Evolutionary conservation across 2,329 filamentous ascomycete species (phyloP), one percentile per base, ranked within the genome.

Genomic region (Talaromyces marneffei): DNA sequence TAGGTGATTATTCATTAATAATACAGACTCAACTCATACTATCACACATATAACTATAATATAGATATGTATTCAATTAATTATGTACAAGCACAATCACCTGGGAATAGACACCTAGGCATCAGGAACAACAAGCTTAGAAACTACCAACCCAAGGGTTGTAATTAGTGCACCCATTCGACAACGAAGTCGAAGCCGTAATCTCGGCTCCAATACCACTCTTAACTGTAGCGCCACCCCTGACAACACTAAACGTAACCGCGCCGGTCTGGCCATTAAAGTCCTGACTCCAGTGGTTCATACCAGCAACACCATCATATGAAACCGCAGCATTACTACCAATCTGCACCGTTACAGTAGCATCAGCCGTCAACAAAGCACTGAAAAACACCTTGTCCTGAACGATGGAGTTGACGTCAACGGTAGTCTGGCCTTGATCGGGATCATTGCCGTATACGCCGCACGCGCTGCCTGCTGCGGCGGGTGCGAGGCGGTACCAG

Each of bases 381-480:
- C 69, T 70, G 59, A 72, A 64, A 54, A 74, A 74, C 4, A 74
- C 65, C 14, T 66, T 68, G 63, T 75, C 73, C 62, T 73, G 65
- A 14, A 70, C 69, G 4, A 74, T 44, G 8, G 66, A 50, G 8
- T 60, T 65, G 6, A 72, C 71, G 5, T 64, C 57, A 48, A 73
- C 44, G 25, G 48, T 63, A 33, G 63, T 62, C 59, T 74, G 72
- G 12, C 72, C 71, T 44, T 66, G 61, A 12, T 59, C 61, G 3
- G 68, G 70, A 58, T 73, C 72, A 62, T 75, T 75, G 20, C 72
- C 72, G 16, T 68, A 70, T 7, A 72, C 73, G 25, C 71, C 72
- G 37, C 65, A 67, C 16, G 63, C 55, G 50, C 62, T 69, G 20
- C 72, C 71, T 16, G 68, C 64, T 42, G 55, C 42, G 37, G 67